Evolutionary conservation across 306 rosid genomes (phyloP).

Genomic region (Sphenostylis stenocarpa): DNA sequence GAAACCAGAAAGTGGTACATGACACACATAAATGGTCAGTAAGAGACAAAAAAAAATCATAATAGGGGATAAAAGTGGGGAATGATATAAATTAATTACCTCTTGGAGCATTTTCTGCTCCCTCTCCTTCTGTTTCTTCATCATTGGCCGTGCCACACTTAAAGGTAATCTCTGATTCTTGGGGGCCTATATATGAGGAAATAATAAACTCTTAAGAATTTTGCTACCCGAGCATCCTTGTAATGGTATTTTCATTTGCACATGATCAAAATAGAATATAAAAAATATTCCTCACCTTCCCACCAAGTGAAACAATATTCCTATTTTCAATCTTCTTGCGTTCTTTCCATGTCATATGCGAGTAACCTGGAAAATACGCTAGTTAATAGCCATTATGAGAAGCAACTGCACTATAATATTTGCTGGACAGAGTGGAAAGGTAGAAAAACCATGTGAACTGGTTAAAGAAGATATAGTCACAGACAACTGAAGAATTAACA

Average conservation of each 20-base stretch:
- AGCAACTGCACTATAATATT: background rate
- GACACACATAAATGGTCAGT: background rate
- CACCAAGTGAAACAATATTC: constrained; percentile 78
- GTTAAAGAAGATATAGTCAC: no score
- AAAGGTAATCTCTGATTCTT: constrained; percentile 69
- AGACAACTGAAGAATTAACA: background rate
- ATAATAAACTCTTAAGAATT: background rate
- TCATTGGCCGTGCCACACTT: constrained; percentile 69
- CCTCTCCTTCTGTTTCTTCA: constrained; percentile 77
- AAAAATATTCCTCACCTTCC: constrained; percentile 60
- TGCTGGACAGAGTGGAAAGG: background rate
- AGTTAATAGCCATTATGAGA: constrained; percentile 24
- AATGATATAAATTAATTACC: constrained; percentile 43
- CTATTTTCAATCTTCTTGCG: constrained; percentile 67
- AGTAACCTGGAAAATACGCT: constrained; percentile 47
- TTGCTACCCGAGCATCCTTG: background rate
- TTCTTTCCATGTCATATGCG: constrained; percentile 86
- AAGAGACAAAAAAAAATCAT: background rate
- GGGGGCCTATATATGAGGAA: constrained; percentile 45
- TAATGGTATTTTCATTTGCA: background rate
- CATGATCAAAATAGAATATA: constrained; percentile 17
- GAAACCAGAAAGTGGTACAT: constrained; percentile 7
- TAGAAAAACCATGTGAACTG: background rate
- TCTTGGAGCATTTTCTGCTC: constrained; percentile 68
- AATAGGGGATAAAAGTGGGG: background rate